Base-by-base conservation (phyloP, 345 rosid genomes). In the Sisymbrium altissimum region DNA sequence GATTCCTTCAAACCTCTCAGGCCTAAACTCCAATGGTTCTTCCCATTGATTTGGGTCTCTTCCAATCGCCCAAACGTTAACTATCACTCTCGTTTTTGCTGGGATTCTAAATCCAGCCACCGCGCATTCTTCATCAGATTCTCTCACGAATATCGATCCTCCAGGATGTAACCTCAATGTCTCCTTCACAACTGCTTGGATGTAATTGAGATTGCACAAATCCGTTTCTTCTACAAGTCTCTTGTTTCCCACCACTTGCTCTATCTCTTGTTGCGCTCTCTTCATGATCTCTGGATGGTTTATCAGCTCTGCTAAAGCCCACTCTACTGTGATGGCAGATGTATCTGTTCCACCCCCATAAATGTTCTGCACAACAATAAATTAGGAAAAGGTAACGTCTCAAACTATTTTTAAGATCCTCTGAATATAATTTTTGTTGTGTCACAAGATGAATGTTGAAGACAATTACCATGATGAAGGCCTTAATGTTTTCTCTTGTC, bases 221-320 rank as follows among this genome's bases (percentile, higher is more conserved):
- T 90, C 95, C 7, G 85, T 68, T 81, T 92, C 94, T 19, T 85
- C 70, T 0, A 87, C 86, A 13, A 82, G 2, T 78, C 90, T 83
- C 61, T 41, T 66, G 63, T 66, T 78, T 61, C 95, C 93, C 13
- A 90, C 85, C 5, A 80, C 83, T 8, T 73, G 36, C 21, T 88
- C 85, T 18, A 92, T 82, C 81, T 92, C 91, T 19, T 73, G 50
- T 52, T 77, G 76, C 0, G 79, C 87, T 66, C 88, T 88, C 74
- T 84, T 81, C 88, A 87, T 80, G 52, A 81, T 81, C 11, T 75
- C 70, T 7, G 93, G 96, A 64, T 88, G 77, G 76, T 87, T 89
- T 40, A 90, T 84, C 2, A 90, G 83, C 77, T 92, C 95, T 25
- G 95, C 75, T 29, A 89, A 33, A 32, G 89, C 94, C 98, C 94